Conservation (phyloP, 768 basidiomycete species). For the Hypsizygus marmoreus region DNA sequence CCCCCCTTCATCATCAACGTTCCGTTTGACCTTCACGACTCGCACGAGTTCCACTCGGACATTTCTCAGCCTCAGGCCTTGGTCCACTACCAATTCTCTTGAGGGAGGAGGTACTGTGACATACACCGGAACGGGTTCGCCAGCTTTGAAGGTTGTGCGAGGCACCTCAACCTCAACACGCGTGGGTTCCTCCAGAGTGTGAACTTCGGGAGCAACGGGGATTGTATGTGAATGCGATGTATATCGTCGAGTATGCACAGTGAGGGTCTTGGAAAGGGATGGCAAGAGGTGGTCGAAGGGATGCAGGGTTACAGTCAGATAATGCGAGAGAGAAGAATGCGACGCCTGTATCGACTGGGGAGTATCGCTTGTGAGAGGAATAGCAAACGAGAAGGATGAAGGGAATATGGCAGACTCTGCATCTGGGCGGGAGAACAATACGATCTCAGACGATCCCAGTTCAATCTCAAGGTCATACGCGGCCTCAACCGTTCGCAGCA, state of each 20-base stretch:
- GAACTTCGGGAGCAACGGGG: slow-evolving; percentile 60
- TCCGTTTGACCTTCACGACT: slow-evolving; percentile 54
- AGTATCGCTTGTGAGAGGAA: slow-evolving; percentile 76
- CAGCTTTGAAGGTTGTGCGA: slow-evolving; percentile 66
- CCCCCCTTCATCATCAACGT: slow-evolving; percentile 41
- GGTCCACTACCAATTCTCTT: slow-evolving; percentile 64
- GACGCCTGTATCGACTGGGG: slow-evolving; percentile 82
- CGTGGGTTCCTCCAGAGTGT: slow-evolving; percentile 61
- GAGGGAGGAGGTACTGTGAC: slow-evolving; percentile 78
- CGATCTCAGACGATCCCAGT: slow-evolving; percentile 57
- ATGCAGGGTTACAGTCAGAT: slow-evolving; percentile 67
- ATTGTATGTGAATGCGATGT: slow-evolving; percentile 62
- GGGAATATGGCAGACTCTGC: slow-evolving; percentile 46
- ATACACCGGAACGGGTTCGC: slow-evolving; percentile 79
- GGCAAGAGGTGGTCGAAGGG: slow-evolving; percentile 41
- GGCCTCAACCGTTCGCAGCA: slow-evolving; percentile 66
- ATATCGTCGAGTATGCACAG: slow-evolving; percentile 76
- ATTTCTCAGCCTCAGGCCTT: slow-evolving; percentile 76
- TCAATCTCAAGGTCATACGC: slow-evolving; percentile 66
- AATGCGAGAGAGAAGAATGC: slow-evolving; percentile 71
- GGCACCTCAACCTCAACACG: slow-evolving; percentile 71
- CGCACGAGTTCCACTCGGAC: slow-evolving; percentile 79
- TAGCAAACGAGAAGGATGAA: slow-evolving; percentile 74
- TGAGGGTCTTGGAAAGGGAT: slow-evolving; percentile 54
- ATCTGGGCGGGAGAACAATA: slow-evolving; percentile 50